Evolutionary conservation across 305 asterid species (phyloP).

Genomic region (Fraxinus paxiana): DNA sequence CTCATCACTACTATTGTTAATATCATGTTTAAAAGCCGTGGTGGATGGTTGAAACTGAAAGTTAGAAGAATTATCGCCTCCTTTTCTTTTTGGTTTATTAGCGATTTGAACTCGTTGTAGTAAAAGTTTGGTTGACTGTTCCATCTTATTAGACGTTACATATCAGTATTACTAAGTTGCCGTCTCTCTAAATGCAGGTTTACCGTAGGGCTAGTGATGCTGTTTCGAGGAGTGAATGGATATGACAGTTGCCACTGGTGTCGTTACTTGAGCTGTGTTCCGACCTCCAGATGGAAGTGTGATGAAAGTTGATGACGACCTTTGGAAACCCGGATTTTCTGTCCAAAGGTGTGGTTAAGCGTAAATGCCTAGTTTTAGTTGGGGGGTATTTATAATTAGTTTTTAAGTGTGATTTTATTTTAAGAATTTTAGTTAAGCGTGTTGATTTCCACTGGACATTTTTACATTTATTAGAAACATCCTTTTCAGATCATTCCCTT

Average conservation of each 20-base stretch:
- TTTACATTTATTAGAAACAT: background rate
- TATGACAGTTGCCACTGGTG: conserved; percentile 85
- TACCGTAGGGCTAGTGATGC: conserved; percentile 55
- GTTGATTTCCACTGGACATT: background rate
- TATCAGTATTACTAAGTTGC: background rate
- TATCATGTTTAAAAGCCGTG: background rate
- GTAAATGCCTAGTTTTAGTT: conserved; percentile 20
- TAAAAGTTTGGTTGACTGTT: background rate
- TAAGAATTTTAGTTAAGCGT: background rate
- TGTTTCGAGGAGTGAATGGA: conserved; percentile 65
- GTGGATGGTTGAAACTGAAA: background rate
- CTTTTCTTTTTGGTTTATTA: background rate
- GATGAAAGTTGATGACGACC: conserved; percentile 19
- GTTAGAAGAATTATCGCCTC: background rate
- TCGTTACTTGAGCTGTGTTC: conserved; percentile 64
- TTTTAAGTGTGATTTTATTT: conserved; percentile 11
- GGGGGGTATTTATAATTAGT: background rate
- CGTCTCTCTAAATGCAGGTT: conserved; percentile 40
- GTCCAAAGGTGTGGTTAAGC: background rate
- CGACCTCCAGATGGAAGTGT: conserved; percentile 73
- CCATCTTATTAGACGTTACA: background rate
- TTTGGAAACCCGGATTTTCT: background rate
- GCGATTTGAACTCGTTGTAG: background rate
- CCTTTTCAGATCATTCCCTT: background rate
- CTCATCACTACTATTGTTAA: background rate